Percentiles rank a stretch among this genome's conserved stretches.
Evolutionary conservation across 2,329 filamentous ascomycete genomes (phyloP).

Genomic region (Acrocalymma vagum): DNA sequence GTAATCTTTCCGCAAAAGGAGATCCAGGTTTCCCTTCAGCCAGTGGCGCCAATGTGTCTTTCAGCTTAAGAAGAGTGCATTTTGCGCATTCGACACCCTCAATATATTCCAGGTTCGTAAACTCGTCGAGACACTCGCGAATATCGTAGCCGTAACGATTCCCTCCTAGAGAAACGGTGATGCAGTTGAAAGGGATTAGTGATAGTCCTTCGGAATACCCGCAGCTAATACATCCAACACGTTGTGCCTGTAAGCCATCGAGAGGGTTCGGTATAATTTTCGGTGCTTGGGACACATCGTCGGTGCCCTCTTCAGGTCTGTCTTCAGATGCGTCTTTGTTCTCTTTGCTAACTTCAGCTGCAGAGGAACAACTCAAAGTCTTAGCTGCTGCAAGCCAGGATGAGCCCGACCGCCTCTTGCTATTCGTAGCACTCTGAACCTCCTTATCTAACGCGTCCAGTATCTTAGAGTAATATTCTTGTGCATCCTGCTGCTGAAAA

Average conservation of each 20-base stretch:
- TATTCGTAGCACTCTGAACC: constrained; percentile 58
- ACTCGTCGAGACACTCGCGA: constrained; percentile 81
- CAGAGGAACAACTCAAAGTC: constrained; percentile 26
- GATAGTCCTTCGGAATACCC: constrained; percentile 88
- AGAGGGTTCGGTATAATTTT: constrained; percentile 73
- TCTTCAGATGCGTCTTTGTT: constrained; percentile 8
- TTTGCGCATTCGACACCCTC: constrained; percentile 90
- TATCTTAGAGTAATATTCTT: constrained; percentile 94
- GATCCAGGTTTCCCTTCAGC: constrained; percentile 45
- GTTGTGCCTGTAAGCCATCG: constrained; percentile 86
- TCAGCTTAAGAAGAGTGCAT: constrained; percentile 77
- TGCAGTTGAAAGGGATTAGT: constrained; percentile 91
- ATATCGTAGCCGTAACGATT: constrained; percentile 71
- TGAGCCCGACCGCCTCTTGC: constrained; percentile 48
- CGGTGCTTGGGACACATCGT: constrained; percentile 10
- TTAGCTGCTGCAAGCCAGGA: constrained; percentile 41
- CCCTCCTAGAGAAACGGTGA: constrained; percentile 82
- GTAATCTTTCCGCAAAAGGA: constrained; percentile 64
- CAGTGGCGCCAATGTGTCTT: constrained; percentile 45
- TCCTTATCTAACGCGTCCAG: constrained; percentile 86
- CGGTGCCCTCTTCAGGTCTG: constrained; percentile 6
- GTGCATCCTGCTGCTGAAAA: constrained; percentile 96
- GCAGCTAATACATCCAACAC: constrained; percentile 86
- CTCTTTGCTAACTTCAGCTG: constrained; percentile 10
- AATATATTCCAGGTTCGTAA: constrained; percentile 84